These are phyloP conservation scores for Lecanicillium sp. DNA, from an alignment of 2,329 filamentous ascomycete species.

Conservation along the genomic window DNA sequence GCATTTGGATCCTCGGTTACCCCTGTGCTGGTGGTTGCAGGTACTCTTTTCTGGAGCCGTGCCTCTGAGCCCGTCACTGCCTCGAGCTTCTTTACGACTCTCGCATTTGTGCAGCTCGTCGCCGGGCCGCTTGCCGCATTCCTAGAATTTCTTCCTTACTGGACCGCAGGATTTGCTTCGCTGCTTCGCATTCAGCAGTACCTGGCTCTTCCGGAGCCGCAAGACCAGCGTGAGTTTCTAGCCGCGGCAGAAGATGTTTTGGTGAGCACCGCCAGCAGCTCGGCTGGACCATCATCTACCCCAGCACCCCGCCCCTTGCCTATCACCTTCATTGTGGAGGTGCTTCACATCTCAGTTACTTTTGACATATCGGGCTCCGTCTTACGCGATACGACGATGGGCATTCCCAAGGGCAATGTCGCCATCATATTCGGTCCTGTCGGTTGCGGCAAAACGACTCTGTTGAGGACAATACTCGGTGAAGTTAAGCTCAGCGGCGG, in stretches of 20 bases:
- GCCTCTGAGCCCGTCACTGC: neutral
- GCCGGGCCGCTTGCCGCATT: neutral
- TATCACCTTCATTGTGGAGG: neutral
- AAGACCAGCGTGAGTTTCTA: neutral
- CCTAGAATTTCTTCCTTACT: neutral
- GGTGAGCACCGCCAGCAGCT: too few relatives aligned
- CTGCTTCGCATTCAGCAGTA: slow-evolving; percentile 2
- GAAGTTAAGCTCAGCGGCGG: slow-evolving; percentile 18
- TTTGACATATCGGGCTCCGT: neutral
- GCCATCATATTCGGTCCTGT: slow-evolving; percentile 4
- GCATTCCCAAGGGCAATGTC: neutral
- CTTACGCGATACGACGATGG: neutral
- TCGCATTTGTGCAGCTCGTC: neutral
- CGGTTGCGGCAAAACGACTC: slow-evolving; percentile 3
- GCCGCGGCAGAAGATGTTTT: too few relatives aligned
- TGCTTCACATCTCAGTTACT: neutral
- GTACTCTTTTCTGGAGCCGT: slow-evolving; percentile 1
- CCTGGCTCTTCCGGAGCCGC: neutral
- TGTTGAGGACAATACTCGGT: neutral
- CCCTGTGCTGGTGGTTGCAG: neutral
- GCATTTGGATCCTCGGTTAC: slow-evolving; percentile 1
- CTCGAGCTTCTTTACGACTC: neutral
- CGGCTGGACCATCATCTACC: too few relatives aligned
- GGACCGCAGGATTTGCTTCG: slow-evolving; percentile 1
- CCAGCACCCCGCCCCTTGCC: too few relatives aligned